Evolutionary conservation across 768 basidiomycete genomes (phyloP), one percentile per base, ranked within the genome.

Genomic region (Lactifluus subvellereus): DNA sequence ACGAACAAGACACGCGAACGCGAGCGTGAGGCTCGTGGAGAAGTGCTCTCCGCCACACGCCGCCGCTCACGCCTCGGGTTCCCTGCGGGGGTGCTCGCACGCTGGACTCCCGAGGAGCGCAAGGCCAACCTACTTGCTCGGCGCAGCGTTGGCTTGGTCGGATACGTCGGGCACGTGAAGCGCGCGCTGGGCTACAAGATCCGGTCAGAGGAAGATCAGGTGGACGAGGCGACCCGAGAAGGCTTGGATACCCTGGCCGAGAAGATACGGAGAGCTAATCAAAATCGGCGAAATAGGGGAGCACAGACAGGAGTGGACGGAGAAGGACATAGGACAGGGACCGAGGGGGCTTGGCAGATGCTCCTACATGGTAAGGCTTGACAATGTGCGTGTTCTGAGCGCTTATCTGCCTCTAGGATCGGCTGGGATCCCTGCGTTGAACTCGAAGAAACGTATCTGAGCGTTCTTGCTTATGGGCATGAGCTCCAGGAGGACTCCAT

Each of bases 81-180:
- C 1, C 90, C 91, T 0, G 82, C 88, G 0, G 84, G 84, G 66
- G 66, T 88, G 3, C 75, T 84, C 3, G 72, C 71, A 22, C 74
- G 69, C 61, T 84, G 90, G 84, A 76, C 81, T 0, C 74, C 77
- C 1, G 69, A 77, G 66, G 72, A 80, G 61, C 77, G 76, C 61
- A 73, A 71, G 55, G 70, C 77, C 71, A 87, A 90, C 65, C 74
- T 72, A 64, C 73, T 87, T 5, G 76, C 78, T 55, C 71, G 77
- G 38, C 73, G 83, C 42, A 78, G 77, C 43, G 77, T 82, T 2
- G 80, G 85, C 58, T 84, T 86, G 71, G 87, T 81, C 0, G 91
- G 91, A 14, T 91, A 89, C 71, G 80, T 84, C 2, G 89, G 82
- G n/a, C 68, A 73, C 69, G 77, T 86, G 54, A 93, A 91, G 76